Conservation (phyloP, 768 basidiomycete species). For the Russula vinacea region DNA sequence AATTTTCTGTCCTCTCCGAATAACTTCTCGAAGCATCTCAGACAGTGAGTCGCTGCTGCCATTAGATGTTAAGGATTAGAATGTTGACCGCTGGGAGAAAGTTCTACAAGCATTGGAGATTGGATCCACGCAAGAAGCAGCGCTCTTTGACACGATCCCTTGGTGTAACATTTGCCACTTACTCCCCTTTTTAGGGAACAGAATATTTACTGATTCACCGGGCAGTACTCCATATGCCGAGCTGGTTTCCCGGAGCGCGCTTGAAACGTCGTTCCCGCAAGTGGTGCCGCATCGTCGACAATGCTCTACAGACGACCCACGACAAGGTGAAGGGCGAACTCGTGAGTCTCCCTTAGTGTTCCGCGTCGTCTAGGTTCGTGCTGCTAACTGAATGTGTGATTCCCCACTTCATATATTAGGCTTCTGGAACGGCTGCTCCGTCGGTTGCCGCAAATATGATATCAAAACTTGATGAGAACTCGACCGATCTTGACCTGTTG, state of each 20-base stretch:
- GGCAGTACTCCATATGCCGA: conserved; percentile 30
- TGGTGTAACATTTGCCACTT: conserved; percentile 30
- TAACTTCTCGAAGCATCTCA: conserved; percentile 36
- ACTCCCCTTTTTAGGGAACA: not conserved
- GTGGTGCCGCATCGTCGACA: not conserved
- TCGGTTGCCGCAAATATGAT: conserved; percentile 2
- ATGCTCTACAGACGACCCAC: not conserved
- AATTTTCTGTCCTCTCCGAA: not conserved
- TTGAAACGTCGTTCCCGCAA: conserved; percentile 25
- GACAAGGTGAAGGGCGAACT: not conserved
- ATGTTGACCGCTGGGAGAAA: not conserved
- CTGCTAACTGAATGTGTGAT: not conserved
- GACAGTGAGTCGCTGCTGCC: conserved; percentile 37
- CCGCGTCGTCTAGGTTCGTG: not conserved
- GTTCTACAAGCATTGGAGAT: conserved; percentile 19
- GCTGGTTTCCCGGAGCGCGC: conserved; percentile 34
- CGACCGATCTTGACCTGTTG: not conserved
- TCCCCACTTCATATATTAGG: not conserved
- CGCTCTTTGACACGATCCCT: conserved; percentile 43
- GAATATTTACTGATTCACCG: not conserved
- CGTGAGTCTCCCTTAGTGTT: not conserved
- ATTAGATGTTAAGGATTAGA: not conserved
- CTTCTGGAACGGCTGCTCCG: not conserved
- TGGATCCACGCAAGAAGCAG: conserved; percentile 36
- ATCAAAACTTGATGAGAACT: not conserved